Evolutionary conservation across 306 rosid genomes (phyloP), one percentile per base, ranked within the genome.

Genomic region (Arachis hypogaea): DNA sequence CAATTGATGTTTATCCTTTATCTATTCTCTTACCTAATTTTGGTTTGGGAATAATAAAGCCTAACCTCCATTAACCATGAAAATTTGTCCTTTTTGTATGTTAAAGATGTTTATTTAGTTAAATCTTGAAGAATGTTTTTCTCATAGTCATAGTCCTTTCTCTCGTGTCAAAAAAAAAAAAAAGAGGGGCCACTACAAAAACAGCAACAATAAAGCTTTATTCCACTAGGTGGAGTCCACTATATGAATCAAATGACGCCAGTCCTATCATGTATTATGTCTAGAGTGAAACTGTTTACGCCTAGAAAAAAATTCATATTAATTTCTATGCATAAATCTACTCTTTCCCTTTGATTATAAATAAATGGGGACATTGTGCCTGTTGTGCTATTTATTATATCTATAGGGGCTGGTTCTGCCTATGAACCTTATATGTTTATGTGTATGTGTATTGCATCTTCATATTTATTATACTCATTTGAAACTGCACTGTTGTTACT

Each of bases 1-100:
- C 61, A 55, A 44, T 56, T 72, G 70, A 45, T 66, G 68, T 44
- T 76, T 40, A 59, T 55, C 63, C 72, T 1, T 63, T 81, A 56
- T 59, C 59, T 71, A 67, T 59, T 77, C 75, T 77, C 68, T 67
- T 44, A 61, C 76, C 79, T 77, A 66, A 76, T 61, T 79, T 42
- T 79, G 69, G 65, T 66, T 79, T 78, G 9, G 14, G 72, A 78
- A 57, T 70, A 65, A 11, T 10, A 75, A 66, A 58, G 70, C 74
- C 78, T 70, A 70, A 65, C 44, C 42, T 11, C 65, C 12, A 76
- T 76, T 71, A 76, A 70, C 74, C 41, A 33, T 65, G 43, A 52
- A 76, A 59, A 28, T 63, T 40, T 63, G 71, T 61, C 78, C 71
- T 72, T 81, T 72, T 59, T 49, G 61, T 67, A 11, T 5, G 4